Evolutionary conservation across 768 basidiomycete species (phyloP), one percentile per base, ranked within the genome.

Genomic region (Collybiopsis confluens): DNA sequence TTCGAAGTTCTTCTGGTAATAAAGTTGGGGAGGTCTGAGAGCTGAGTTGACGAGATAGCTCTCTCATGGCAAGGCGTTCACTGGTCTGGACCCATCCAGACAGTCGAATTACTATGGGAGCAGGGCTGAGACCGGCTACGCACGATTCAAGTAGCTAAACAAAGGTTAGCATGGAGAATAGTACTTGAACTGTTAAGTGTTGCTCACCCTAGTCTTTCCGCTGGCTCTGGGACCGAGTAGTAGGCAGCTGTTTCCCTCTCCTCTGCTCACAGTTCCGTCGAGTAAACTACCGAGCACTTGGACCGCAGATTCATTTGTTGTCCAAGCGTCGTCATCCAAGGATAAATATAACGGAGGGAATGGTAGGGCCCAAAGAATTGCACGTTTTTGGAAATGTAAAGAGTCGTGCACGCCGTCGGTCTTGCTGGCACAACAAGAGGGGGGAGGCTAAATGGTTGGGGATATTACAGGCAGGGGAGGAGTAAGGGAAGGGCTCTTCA

Each of bases 191-290:
- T 45, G 44, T 36, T 1, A 26, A 7, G 4, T 10, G 35, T 13
- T 10, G 67, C 81, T 61, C 65, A 92, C 91, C 55, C 75, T 74
- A 1, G 89, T 86, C 70, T 98, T 97, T 18, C 94, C 95, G 57
- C 86, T 88, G 15, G 92, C 91, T 56, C 85, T 76, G 1, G 92
- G 86, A 18, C 95, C 95, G 41, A 93, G 74, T 2, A 98, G 64
- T 52, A 97, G 75, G 63, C 94, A 97, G 54, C 93, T 96, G 58
- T 98, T 98, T 2, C 95, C 94, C 73, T 98, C 95, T 9, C 87
- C 88, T 26, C 93, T 80, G 20, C 71, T 70, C 4, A 89, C 76
- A 1, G 91, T 92, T 10, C 93, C 94, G 20, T 69, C 65, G 4
- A 97, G 71, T 20, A 98, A 68, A 44, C 81, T 77, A 1, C 69